Base-by-base conservation (phyloP, 2,329 filamentous ascomycete species). In the Fusarium austroafricanum region DNA sequence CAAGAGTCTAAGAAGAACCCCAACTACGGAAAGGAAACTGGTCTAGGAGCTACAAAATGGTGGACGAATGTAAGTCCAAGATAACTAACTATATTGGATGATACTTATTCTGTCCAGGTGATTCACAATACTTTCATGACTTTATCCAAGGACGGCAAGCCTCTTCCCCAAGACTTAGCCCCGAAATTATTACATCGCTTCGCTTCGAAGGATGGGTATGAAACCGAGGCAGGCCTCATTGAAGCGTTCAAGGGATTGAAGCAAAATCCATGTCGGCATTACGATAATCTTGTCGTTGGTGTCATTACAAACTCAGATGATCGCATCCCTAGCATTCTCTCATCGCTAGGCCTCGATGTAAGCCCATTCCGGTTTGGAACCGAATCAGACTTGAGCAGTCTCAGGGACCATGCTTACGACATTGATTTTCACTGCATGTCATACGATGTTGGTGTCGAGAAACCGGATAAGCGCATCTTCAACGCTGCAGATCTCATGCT, bases 391-490 rank as follows among this genome's bases (percentile, higher is more conserved):
- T 10, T 23, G 0, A 26, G 1, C 1, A 26, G 49, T 2, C 3
- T 50, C 8, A 23, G 21, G 2, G 12, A 8, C 1, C 4, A 23
- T 4, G 40, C 14, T 0, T 56, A 61, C 14, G 57, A 71, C 1
- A 53, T 71, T 2, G 69, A 71, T 10, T 71, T 71, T 3, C 69
- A 71, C 1, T 71, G 69, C 39, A 83, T 89, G 73, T 90, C 87
- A 18, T 91, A 90, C 66, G 87, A 90, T 68, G 84, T 87, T 6
- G 88, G 88, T 0, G 73, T 78, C 23, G 86, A 87, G 67, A 91
- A 91, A 73, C 89, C 89, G 0, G 80, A 87, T 52, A 65, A 59
- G 10, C 67, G 73, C 4, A 89, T 91, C 3, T 91, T 90, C 63
- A 74, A 79, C 2, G 83, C 86, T 0, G 88, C 87, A 0, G 80